Percentiles rank a stretch among this genome's conserved stretches.
Conservation (phyloP, 768 basidiomycete species). For the Trametes cinnabarina region DNA sequence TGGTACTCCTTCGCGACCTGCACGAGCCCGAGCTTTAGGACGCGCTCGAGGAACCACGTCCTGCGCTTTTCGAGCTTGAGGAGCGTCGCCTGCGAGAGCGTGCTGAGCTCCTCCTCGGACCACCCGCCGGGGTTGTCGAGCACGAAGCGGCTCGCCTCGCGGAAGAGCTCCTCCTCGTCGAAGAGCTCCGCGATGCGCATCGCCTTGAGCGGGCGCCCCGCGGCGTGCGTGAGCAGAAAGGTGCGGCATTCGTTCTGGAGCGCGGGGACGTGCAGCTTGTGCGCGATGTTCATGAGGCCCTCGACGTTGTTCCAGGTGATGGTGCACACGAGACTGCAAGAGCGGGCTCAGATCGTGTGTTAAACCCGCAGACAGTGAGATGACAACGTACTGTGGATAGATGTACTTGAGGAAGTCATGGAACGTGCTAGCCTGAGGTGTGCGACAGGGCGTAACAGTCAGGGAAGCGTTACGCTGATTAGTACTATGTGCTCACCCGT, state of each 20-base stretch:
- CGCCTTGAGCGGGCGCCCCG: constrained; percentile 89
- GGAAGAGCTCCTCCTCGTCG: constrained; percentile 85
- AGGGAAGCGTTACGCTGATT: background rate
- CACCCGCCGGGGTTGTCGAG: constrained; percentile 90
- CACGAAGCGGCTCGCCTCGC: constrained; percentile 88
- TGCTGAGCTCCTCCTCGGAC: constrained; percentile 76
- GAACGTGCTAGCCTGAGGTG: constrained; percentile 68
- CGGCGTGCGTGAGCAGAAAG: constrained; percentile 89
- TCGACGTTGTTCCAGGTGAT: constrained; percentile 97
- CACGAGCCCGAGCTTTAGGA: constrained; percentile 85
- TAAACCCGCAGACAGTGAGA: background rate
- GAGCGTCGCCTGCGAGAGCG: constrained; percentile 77
- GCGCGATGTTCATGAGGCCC: constrained; percentile 84
- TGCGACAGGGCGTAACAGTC: background rate
- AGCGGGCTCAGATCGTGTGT: constrained; percentile 1
- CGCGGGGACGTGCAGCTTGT: constrained; percentile 82
- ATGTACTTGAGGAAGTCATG: constrained; percentile 93
- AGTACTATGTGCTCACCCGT: constrained; percentile 36
- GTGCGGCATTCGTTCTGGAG: constrained; percentile 80
- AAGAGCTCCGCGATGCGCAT: constrained; percentile 90
- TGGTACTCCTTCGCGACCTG: constrained; percentile 92
- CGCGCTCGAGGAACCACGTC: constrained; percentile 94
- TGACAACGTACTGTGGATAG: constrained; percentile 72
- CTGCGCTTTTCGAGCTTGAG: constrained; percentile 88
- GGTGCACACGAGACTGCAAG: constrained; percentile 74